phyloP scores from a whole-genome alignment of 768 basidiomycete species.

The Lactarius quietus region DNA sequence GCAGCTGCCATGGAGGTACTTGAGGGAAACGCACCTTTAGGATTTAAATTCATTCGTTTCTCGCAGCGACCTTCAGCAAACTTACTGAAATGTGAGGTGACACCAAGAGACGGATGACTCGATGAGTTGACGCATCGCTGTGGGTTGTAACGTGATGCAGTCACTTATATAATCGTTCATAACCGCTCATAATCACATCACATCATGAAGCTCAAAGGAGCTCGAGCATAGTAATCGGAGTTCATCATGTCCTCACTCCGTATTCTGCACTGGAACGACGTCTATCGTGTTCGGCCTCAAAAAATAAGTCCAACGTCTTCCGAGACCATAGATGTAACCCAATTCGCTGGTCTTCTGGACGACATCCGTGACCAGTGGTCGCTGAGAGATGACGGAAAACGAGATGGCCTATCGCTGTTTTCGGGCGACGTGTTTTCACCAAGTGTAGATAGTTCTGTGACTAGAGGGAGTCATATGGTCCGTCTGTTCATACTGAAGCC shows the following conservation, averaged over 20 bases:
- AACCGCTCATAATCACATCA: not conserved
- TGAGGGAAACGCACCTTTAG: too few species aligned
- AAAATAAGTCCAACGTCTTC: slow-evolving; percentile 49
- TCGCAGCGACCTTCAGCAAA: too few species aligned
- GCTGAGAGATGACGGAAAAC: slow-evolving; percentile 42
- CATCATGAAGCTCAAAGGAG: not conserved
- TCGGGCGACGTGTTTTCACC: slow-evolving; percentile 90
- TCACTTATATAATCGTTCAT: not conserved
- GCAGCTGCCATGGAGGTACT: too few species aligned
- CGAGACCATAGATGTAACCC: slow-evolving; percentile 80
- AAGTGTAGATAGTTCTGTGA: slow-evolving; percentile 81
- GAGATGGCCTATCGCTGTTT: slow-evolving; percentile 78
- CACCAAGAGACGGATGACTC: too few species aligned
- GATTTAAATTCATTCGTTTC: too few species aligned
- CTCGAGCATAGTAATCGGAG: not conserved
- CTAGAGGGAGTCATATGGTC: slow-evolving; percentile 90
- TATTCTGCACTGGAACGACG: slow-evolving; percentile 77
- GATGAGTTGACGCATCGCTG: too few species aligned
- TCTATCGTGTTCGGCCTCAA: slow-evolving; percentile 77
- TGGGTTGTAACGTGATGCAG: not conserved
- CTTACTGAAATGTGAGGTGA: too few species aligned
- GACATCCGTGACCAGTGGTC: slow-evolving; percentile 59
- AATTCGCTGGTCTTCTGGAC: slow-evolving; percentile 73
- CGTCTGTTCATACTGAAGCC: slow-evolving; percentile 18
- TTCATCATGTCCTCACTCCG: slow-evolving; percentile 37